Evolutionary conservation across 1,139 yeast species (phyloP), one percentile per base, ranked within the genome.

Genomic region (Sugiyamaella castrensis): DNA sequence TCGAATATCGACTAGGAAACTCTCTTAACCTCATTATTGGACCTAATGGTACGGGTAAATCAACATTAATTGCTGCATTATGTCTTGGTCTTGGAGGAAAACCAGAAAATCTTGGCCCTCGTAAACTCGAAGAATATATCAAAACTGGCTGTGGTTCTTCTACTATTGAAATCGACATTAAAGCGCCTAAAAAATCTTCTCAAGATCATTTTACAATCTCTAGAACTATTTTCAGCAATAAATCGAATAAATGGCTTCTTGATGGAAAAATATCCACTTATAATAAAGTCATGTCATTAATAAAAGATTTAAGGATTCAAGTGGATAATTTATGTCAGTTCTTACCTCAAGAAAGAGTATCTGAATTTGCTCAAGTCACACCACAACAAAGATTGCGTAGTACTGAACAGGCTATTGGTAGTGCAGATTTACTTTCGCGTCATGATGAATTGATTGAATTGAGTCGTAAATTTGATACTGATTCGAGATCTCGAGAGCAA

Each of bases 41-140:
- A 0, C 98, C 98, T 6, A 94, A 94, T 64, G 99, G 99, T 35
- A 82, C 96, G 0, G 99, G 99, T 6, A 94, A 94, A 64, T 83
- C 94, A 43, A 88, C 98, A 0, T 79, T 92, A 58, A 96, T 92
- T 6, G 88, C 97, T 52, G 98, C 98, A 0, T 81, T 92, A 1
- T 92, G 96, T 65, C 72, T 94, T 36, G 97, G 97, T 0, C 71
- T 94, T 12, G 94, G 85, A 1, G 98, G 98, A 2, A 80, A 77
- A 53, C 79, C 91, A 6, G 87, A 82, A 32, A 72, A 83, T 40
- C 79, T 91, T 54, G 95, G 94, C n/a, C 79, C 96, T 46, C 87
- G 87, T 50, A 81, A 79, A 42, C 66, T 79, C 2, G 74, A 74
- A 35, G 85, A 85, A 27, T 91, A 86, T 73, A 85, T 94, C 51